Base-by-base conservation (phyloP, 441 rosid species). In the Viola pubescens region DNA sequence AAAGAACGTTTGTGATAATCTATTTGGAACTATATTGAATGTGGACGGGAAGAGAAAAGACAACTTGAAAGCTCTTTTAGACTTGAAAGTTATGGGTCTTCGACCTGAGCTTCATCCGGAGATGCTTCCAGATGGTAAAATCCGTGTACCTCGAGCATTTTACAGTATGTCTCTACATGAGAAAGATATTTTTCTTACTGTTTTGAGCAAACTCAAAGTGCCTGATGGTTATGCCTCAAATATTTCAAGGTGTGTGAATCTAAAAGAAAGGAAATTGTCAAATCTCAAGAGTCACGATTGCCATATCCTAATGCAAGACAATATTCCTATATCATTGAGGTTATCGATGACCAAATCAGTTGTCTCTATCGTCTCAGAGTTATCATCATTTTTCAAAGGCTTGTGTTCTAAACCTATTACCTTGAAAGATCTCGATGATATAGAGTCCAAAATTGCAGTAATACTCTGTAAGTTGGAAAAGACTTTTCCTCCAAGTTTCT, bases 51-150 rank as follows among this genome's bases (percentile, higher is more conserved):
- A 61, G 34, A 38, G 10, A 4, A 50, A 50, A 1, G 64, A 50
- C 4, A 50, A 60, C 11, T 2, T 12, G 6, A 68, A 68, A 16
- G 58, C 58, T 7, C 52, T 16, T 0, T 52, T 61, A 48, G 54
- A 26, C 40, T 5, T 55, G 1, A 14, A 1, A 1, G 40, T 13
- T 10, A n/a, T 48, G 42, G 12, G 16, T 2, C 26, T 44, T 0
- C 51, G 26, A 6, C 2, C 0, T 14, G 48, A 54, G 9, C 54
- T 59, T 4, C 56, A 50, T 39, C 37, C 12, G 0, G 4, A 5
- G 1, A 4, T 7, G 0, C 0, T 13, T 9, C 4, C 3, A 5
- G 47, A 47, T 47, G 53, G 45, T 6, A 59, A 6, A 40, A 34
- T 0, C 0, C 3, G 5, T 39, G 3, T 50, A 5, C 49, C 11